Evolutionary conservation across 805 yeast species (phyloP), one percentile per base, ranked within the genome.

Genomic region (Danielia reshetovae): DNA sequence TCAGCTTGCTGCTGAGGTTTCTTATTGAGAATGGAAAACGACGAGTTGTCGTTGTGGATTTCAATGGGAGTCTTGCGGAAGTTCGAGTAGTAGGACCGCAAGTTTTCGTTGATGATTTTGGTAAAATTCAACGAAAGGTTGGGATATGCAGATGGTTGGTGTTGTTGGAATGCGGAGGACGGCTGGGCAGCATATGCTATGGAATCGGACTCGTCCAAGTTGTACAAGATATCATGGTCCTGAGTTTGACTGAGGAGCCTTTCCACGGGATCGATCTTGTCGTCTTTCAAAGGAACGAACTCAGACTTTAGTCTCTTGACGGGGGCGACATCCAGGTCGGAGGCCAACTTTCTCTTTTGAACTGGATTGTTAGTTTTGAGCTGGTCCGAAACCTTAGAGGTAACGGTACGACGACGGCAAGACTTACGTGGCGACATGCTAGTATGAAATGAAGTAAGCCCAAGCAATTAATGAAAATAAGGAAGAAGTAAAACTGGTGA

Each of bases 261-360:
- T 43, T 66, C 69, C 33, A 67, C 70, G 5, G 72, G 72, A 43
- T 67, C 72, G 18, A 65, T 56, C 35, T 49, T 60, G 39, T 64
- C 68, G 19, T 48, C 43, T n/a, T 46, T 42, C 10, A 11, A 10
- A 7, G 13, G 13, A 5, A 4, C 19, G 12, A 13, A 21, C 32
- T 19, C 32, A n/a, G n/a, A n/a, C n/a, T n/a, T n/a, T n/a, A n/a
- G n/a, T n/a, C n/a, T n/a, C n/a, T n/a, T n/a, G n/a, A n/a, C n/a
- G n/a, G n/a, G n/a, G n/a, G n/a, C n/a, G n/a, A n/a, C n/a, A n/a
- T n/a, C n/a, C n/a, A n/a, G n/a, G n/a, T n/a, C n/a, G n/a, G n/a
- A n/a, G 22, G 16, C 35, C 18, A 12, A 29, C 31, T 18, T 38
- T 24, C 18, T 34, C 28, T 16, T 24, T 18, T n/a, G 23, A 18